A percentile compares a stretch with the other conserved stretches of the same genome.
phyloP scores from a whole-genome alignment of 2,329 filamentous ascomycete genomes.

The Penicillium sp. region DNA sequence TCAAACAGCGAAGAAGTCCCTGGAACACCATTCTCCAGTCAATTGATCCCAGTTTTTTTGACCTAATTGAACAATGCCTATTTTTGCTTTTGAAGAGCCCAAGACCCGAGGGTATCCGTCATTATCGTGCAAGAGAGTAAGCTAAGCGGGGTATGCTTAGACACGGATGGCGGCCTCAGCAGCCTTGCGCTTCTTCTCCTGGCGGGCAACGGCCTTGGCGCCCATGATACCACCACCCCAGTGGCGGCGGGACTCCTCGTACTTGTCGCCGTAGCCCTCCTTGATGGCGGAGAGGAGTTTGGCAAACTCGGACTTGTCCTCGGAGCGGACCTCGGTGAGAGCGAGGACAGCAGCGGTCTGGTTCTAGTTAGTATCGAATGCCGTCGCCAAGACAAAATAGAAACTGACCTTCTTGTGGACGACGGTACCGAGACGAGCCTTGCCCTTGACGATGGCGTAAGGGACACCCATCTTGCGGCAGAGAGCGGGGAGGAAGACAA shows the following conservation, averaged over 20 bases:
- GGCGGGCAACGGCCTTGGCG: conserved; percentile 80
- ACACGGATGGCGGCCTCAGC: conserved; percentile 96
- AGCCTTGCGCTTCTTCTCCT: conserved; percentile 92
- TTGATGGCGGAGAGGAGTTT: conserved; percentile 97
- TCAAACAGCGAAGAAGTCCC: conserved; percentile 32
- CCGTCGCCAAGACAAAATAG: not conserved
- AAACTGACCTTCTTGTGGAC: conserved; percentile 93
- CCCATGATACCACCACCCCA: conserved; percentile 99
- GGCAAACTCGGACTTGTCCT: conserved; percentile 98
- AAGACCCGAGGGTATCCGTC: conserved; percentile 18
- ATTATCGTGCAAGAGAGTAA: conserved; percentile 28
- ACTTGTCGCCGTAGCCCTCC: conserved; percentile 96
- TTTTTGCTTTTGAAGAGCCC: conserved; percentile 21
- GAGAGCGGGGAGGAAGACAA: conserved; percentile 97
- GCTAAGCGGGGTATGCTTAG: conserved; percentile 59
- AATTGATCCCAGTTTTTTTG: conserved; percentile 16
- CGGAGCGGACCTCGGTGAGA: conserved; percentile 92
- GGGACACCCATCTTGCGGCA: conserved; percentile 99
- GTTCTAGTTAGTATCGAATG: conserved; percentile 31
- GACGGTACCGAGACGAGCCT: conserved; percentile 97
- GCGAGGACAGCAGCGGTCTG: conserved; percentile 95
- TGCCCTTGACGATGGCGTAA: conserved; percentile 99
- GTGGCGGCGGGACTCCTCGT: conserved; percentile 86
- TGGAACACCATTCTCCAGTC: conserved; percentile 28
- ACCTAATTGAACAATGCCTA: conserved; percentile 28